Conservation (phyloP, 805 yeast genomes). For the Dipodascus albidus region DNA sequence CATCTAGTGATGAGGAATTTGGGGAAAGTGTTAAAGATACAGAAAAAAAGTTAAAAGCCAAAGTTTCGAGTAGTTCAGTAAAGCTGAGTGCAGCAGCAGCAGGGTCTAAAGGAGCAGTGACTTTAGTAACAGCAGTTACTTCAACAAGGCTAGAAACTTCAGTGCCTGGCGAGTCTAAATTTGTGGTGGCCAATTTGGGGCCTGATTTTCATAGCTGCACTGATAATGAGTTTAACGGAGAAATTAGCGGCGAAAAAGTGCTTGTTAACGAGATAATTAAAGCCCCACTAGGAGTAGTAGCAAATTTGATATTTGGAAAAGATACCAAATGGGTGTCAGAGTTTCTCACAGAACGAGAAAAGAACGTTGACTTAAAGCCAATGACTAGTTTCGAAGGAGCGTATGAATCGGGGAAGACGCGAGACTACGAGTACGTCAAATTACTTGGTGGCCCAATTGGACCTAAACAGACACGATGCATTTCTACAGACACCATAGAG, state of each 20-base stretch:
- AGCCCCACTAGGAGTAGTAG: constrained; percentile 73
- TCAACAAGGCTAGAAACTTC: too few relatives aligned
- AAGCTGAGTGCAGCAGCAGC: neutral
- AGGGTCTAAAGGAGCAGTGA: too few relatives aligned
- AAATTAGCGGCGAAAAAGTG: constrained; percentile 37
- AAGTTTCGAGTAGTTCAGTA: constrained; percentile 3
- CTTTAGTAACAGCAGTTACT: too few relatives aligned
- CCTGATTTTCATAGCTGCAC: constrained; percentile 57
- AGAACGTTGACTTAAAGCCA: constrained; percentile 20
- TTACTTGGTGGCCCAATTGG: constrained; percentile 77
- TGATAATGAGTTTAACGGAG: constrained; percentile 32
- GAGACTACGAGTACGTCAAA: constrained; percentile 53
- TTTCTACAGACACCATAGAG: constrained; percentile 52
- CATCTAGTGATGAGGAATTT: constrained; percentile 24
- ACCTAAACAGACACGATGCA: constrained; percentile 79
- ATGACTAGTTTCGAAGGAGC: constrained; percentile 15
- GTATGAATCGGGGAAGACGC: constrained; percentile 21
- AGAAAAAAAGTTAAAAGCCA: constrained; percentile 2
- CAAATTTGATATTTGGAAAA: constrained; percentile 57
- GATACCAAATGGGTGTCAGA: constrained; percentile 34
- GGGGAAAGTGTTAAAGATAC: constrained; percentile 17
- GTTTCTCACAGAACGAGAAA: constrained; percentile 26
- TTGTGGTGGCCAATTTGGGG: constrained; percentile 39
- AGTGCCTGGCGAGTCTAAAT: neutral
- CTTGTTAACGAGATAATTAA: constrained; percentile 41